Base-by-base conservation (phyloP, 2,329 filamentous ascomycete species). In the Alternaria sp. region DNA sequence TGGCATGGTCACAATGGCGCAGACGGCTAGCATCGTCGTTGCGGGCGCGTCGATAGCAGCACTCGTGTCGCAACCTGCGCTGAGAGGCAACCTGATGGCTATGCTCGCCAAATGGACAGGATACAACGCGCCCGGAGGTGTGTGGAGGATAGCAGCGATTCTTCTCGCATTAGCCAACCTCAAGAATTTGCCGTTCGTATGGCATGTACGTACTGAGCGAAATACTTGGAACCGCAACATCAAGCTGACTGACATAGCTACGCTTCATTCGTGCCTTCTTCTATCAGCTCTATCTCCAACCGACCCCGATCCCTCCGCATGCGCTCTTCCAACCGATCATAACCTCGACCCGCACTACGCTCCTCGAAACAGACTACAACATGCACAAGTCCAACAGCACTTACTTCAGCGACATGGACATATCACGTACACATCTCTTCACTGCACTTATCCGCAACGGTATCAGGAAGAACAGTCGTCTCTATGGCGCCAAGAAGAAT, bases 301-400 rank as follows among this genome's bases (percentile, higher is more conserved):
- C 79, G 0, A 80, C 77, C 1, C 72, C 74, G 1, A 77, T 82
- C 22, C 74, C 75, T 46, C 86, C 88, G 2, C 84, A 88, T 62
- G 87, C 89, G 41, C 86, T 95, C 66, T 95, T 94, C 81, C 86
- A 88, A 49, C 89, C 91, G 48, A 81, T 91, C 52, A 88, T 91
- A 59, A 88, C 89, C 16, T 82, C 84, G 39, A 87, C 89, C 7
- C 87, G 88, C 72, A 87, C 90, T 14, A 87, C 91, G 1, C 80
- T 91, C 54, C 85, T 91, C 68, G 93, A 96, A 80, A 92, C 89
- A 71, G 94, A 97, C 81, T 93, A 93, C 82, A 94, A 95, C 81
- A 74, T 93, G 43, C 91, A 94, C 84, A 93, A 94, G 77, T 89
- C 89, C 63, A 92, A 93, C 81, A 88, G 87, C 69, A 96, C 93